Conservation (phyloP, 176 grass and related monocot species). For the Oryza coarctata region DNA sequence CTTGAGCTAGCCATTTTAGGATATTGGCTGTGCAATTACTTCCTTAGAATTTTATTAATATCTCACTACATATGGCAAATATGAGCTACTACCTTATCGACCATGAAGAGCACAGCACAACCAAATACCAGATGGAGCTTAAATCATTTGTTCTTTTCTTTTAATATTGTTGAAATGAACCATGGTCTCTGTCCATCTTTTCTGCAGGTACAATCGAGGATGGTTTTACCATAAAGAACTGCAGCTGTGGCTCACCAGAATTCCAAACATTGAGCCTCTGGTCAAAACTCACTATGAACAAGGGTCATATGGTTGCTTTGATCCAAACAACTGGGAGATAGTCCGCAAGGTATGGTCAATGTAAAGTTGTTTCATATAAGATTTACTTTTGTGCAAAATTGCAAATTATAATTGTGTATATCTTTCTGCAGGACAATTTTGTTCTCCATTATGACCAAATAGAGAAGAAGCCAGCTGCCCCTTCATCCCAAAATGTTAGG, state of each 20-base stretch:
- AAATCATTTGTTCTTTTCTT: not conserved
- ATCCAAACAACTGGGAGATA: slow-evolving; percentile 77
- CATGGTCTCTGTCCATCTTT: slow-evolving; percentile 1
- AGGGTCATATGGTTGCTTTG: slow-evolving; percentile 78
- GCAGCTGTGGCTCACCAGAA: slow-evolving; percentile 64
- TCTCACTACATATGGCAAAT: not conserved
- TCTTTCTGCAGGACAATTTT: slow-evolving; percentile 73
- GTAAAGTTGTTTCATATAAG: slow-evolving; percentile 5
- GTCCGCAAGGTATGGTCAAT: slow-evolving; percentile 66
- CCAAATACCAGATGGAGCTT: not conserved
- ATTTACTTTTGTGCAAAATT: not conserved
- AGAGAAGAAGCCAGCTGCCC: slow-evolving; percentile 75
- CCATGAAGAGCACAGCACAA: not conserved
- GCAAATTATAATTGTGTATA: not conserved
- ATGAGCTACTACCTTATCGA: too few relatives aligned
- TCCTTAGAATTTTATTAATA: not conserved
- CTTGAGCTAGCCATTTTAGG: slow-evolving; percentile 16
- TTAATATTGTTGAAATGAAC: slow-evolving; percentile 8
- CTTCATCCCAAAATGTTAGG: slow-evolving; percentile 51
- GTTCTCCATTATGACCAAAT: slow-evolving; percentile 72
- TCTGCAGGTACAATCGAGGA: slow-evolving; percentile 65
- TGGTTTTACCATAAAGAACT: slow-evolving; percentile 96
- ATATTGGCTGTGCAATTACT: not conserved
- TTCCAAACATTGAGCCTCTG: slow-evolving; percentile 64
- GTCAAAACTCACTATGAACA: slow-evolving; percentile 74